Evolutionary conservation across 441 rosid genomes (phyloP), one percentile per base, ranked within the genome.

Genomic region (Biscutella laevigata): DNA sequence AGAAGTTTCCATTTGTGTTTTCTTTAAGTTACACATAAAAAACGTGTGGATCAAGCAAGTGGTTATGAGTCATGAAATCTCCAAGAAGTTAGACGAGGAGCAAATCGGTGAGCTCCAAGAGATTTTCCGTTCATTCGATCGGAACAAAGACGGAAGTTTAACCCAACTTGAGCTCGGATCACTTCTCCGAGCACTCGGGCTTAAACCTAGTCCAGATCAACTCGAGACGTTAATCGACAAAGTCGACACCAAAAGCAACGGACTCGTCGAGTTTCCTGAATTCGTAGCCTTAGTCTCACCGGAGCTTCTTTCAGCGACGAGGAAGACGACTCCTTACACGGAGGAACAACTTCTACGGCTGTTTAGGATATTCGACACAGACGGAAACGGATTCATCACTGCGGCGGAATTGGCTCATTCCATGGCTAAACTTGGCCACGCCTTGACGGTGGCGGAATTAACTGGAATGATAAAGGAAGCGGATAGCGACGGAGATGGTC

Each of bases 391-490:
- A 9, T 86, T 64, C 40, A 79, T 90, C 30, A 87, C 96, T 0
- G 89, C 88, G 0, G 88, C 86, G 1, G 98, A 87, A 64, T 62
- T 90, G 66, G 92, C 88, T 3, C 92, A 86, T 56, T 84, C 95
- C 1, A 90, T 87, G 98, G 96, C 96, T 0, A 83, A 74, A 59
- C 68, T 87, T 5, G 95, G 96, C 24, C 92, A 87, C 34, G 83
- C 92, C 2, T 72, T 90, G 57, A 87, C 95, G 1, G 86, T 74
- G 1, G 88, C 78, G 37, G 96, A 90, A 65, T 53, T 90, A 57
- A 78, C 88, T 0, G 96, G 88, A 46, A 90, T 90, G 95, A 87
- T 90, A 43, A 82, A 57, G 70, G 96, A 84, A 64, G 98, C 92
- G 1, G 98, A 87, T 57, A 73, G 79, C 1, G 96, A 90, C 10